Evolutionary conservation across 2,329 filamentous ascomycete species (phyloP).

Genomic region (Beauveria scarabaeidicola): DNA sequence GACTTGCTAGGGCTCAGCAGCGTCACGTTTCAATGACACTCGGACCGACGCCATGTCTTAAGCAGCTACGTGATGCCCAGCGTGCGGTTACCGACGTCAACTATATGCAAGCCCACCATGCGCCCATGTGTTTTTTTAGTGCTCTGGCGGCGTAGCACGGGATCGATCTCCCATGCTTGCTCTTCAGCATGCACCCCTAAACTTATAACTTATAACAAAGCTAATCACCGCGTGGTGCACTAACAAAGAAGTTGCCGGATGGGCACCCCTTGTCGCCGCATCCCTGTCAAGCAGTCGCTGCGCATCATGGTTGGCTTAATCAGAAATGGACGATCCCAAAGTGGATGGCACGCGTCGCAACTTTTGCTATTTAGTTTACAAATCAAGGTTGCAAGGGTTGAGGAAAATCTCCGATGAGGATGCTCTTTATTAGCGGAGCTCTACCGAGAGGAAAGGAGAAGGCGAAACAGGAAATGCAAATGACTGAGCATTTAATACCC

Average conservation of each 20-base stretch:
- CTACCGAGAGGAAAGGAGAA: background rate
- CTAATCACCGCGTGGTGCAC: conserved; percentile 4
- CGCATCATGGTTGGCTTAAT: conserved; percentile 8
- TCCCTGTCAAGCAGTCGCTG: conserved; percentile 3
- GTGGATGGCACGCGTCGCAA: conserved; percentile 5
- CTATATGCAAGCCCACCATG: background rate
- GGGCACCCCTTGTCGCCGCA: background rate
- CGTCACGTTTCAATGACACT: conserved; percentile 2
- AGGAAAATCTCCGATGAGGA: background rate
- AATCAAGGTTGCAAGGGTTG: too few species aligned
- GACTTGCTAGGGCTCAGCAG: background rate
- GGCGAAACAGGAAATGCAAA: background rate
- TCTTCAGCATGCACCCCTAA: background rate
- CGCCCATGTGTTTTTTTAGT: background rate
- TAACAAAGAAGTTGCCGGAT: background rate
- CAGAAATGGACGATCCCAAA: background rate
- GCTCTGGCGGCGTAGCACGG: conserved; percentile 7
- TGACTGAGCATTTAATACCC: too few species aligned
- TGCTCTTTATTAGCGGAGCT: background rate
- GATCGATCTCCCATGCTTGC: conserved; percentile 10
- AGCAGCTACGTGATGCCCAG: background rate
- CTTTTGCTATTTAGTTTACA: too few species aligned
- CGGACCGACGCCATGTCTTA: background rate
- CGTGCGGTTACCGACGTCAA: background rate
- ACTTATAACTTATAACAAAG: too few species aligned